These are phyloP conservation scores for Acer yangbiense DNA, from an alignment of 345 rosid species.

Conservation along the genomic window DNA sequence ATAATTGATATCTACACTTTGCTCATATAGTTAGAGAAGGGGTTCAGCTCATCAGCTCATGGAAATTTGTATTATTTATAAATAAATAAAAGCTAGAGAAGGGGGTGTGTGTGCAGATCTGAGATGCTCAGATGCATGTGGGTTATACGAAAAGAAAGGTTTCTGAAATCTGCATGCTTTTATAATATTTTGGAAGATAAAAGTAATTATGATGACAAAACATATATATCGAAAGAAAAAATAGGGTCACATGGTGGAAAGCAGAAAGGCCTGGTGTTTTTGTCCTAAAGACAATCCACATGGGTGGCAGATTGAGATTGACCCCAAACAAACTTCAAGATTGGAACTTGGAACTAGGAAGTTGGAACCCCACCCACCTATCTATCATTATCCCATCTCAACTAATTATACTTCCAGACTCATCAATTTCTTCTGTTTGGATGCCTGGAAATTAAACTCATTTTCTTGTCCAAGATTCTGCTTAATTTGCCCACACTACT, in stretches of 20 bases:
- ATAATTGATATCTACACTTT: neutral
- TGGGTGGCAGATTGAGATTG: constrained; percentile 29
- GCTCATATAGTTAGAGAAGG: too few species aligned
- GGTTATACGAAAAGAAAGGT: constrained; percentile 12
- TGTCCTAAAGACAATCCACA: constrained; percentile 31
- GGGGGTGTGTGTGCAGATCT: constrained; percentile 20
- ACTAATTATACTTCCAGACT: neutral
- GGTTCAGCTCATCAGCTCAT: constrained; percentile 20
- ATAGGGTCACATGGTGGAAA: constrained; percentile 36
- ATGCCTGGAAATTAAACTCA: neutral
- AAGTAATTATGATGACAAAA: constrained; percentile 12
- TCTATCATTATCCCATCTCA: constrained; percentile 3
- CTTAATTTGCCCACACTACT: too few species aligned
- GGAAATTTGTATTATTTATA: constrained; percentile 9
- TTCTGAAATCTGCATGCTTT: constrained; percentile 10
- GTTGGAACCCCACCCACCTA: constrained; percentile 31
- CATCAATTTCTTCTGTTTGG: constrained; percentile 10
- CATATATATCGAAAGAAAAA: neutral
- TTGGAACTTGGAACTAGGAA: neutral
- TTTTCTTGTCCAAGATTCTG: neutral
- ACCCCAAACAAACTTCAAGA: neutral
- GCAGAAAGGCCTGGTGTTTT: constrained; percentile 20
- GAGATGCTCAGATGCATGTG: constrained; percentile 34
- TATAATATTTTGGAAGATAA: neutral
- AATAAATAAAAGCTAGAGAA: neutral